Base-by-base conservation (phyloP, 257 asterid species). In the Primulina tabacum region DNA sequence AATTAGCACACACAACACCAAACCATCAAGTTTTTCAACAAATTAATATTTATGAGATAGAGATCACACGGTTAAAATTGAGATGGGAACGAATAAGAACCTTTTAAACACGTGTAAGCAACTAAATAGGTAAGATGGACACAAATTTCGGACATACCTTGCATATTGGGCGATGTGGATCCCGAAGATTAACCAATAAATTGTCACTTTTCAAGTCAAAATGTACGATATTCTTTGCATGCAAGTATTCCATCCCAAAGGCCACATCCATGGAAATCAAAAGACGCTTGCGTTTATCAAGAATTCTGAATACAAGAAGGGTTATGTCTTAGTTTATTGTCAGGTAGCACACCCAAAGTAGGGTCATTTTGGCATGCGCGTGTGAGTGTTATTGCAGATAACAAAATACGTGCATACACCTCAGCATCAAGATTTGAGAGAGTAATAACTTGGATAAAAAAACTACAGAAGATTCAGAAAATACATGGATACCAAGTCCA, bases 111-210 rank as follows among this genome's bases (percentile, higher is more conserved):
- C 57, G 60, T 43, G 55, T 24, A 38, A 68, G 62, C 12, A 30
- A 16, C 33, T 70, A 64, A 16, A 16, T 68, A 12, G 62, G 50
- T 52, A 60, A 59, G 57, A 18, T 21, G 57, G 29, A 71, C 21
- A 26, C 60, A 8, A 14, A 50, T 63, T 52, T 34, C 29, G 61
- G 69, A 64, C 90, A 62, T 65, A 94, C 99, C 98, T 94, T 94
- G 91, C 99, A 94, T 78, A 94, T 88, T 67, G 99, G 99, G 29
- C 99, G 95, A 73, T 91, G 99, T n/a, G 97, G 95, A 77, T 94
- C 97, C 59, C 97, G 97, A 47, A 94, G 96, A 81, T 94, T 91
- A 79, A 91, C 99, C 95, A 94, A 87, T 28, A 94, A 78, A 75
- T 94, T 94, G 78, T 91, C 99, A 72, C 97, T 94, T 87, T 94